Base-by-base conservation (phyloP, 1,139 yeast genomes). In the Kodamaea suecica region DNA sequence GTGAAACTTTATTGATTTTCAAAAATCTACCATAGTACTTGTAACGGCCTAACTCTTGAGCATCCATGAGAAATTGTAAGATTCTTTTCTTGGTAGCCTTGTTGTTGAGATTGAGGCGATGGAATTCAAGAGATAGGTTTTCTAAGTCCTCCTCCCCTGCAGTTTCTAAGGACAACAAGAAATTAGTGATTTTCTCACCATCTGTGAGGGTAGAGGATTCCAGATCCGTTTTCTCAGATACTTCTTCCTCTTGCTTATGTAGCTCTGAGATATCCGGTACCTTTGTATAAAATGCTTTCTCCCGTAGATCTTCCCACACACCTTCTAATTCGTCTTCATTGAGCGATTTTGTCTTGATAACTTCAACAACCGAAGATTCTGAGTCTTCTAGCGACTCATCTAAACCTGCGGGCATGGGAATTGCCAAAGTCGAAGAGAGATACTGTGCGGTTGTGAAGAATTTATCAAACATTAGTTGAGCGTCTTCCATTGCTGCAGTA, bases 11-110 rank as follows among this genome's bases (percentile, higher is more conserved):
- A 44, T 80, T 75, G 8, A 79, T 72, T 14, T 84, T 85, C 31
- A 87, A 59, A 52, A 87, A 84, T 39, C 95, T 70, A 1, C 84
- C 77, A 54, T 76, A 83, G 37, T 65, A 69, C 38, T 61, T 68
- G 17, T 70, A 58, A 39, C 66, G 73, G 7, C 66, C 61, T 32
- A 71, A 53, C 29, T 73, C 74, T 30, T 62, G 61, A n/a, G 70
- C 61, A 29, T 68, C 73, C 2, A 72, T 62, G 39, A 85, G 73
- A 48, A 77, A 78, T 39, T 70, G 73, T 38, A 78, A 50, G 4
- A 88, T 53, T 45, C 87, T 63, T 41, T 79, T 74, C 32, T 73
- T 73, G 1, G 95, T 80, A 0, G 95, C 90, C 52, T 83, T 85
- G 50, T 84, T 85, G 50, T 82, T 76, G 23, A 86, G 61, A 5